These are phyloP conservation scores for Leishmania aethiopica DNA, from an alignment of 208 protist genomes.

Conservation along the genomic window DNA sequence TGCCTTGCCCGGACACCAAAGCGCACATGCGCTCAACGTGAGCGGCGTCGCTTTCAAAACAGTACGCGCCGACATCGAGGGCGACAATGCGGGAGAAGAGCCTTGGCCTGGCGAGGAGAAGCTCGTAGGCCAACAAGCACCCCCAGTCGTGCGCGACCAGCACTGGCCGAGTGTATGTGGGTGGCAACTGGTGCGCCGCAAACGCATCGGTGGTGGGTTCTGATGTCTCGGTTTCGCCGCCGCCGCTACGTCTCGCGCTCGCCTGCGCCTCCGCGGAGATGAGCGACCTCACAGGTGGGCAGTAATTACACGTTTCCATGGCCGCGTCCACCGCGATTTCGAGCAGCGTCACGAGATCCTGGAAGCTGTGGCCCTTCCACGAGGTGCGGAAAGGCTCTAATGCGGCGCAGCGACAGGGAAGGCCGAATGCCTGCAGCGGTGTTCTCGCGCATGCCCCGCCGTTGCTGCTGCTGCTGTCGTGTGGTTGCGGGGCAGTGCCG, in stretches of 20 bases:
- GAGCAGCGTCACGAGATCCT: constrained; percentile 66
- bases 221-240: background rate
- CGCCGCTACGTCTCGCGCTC: too few relatives aligned
- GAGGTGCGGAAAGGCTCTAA: constrained; percentile 34
- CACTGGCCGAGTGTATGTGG: constrained; percentile 44
- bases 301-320: constrained; percentile 72
- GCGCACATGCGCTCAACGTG: constrained; percentile 25
- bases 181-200: constrained; percentile 42
- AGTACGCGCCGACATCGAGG: constrained; percentile 48
- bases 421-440: constrained; percentile 5
- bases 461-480: too few relatives aligned
- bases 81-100: constrained; percentile 67
- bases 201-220: background rate
- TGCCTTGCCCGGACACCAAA: constrained; percentile 10
- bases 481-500: background rate
- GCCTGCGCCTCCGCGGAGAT: background rate
- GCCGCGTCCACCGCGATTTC: constrained; percentile 75
- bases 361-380: constrained; percentile 55
- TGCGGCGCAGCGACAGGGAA: background rate
- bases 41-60: constrained; percentile 29
- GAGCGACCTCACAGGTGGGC: constrained; percentile 28
- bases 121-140: constrained; percentile 61
- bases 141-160: constrained; percentile 74
- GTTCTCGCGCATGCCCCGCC: background rate
- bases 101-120: constrained; percentile 50